Evolutionary conservation across 108 stramenopile genomes (phyloP), one percentile per base, ranked within the genome.

Genomic region (Pseudonitzschia multistriata): DNA sequence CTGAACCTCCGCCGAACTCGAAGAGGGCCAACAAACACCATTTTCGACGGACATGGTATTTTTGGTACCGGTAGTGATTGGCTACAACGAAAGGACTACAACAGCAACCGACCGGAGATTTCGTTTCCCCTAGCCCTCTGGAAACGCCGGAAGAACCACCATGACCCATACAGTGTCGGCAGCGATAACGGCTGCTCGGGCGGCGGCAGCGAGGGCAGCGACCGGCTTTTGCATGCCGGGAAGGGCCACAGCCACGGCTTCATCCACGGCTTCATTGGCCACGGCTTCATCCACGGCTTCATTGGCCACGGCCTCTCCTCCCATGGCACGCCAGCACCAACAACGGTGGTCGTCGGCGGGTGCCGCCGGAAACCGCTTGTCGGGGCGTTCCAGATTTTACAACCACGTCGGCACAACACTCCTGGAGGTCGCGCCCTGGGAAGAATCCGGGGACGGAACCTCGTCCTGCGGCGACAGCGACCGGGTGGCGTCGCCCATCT

Each of bases 341-440:
- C 42, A 55, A 27, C 54, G 22, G 27, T 55, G n/a, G 54, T 28
- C 54, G 21, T 30, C 54, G 22, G 7, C 57, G 13, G 57, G 33
- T 27, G 31, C 57, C 28, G 57, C 31, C 31, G 57, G 33, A 3
- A 59, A 35, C 35, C 25, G 31, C 22, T 59, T 83, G 25, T 75
- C 79, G 19, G 79, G 79, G 31, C 70, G 83, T 13, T 63, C 57
- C 5, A 74, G 93, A 59, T 94, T 94, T 66, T 94, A 91, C 81
- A 87, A 87, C 64, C 36, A 82, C 60, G 90, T 94, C 21, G 90
- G 83, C 11, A 81, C 87, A 22, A 28, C 35, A 56, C 3, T 21
- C 1, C 68, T 76, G 6, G 37, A 77, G 3, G 66, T 42, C 8
- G 67, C 92, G n/a, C 92, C 86, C 4, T 79, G 77, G 85, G 54